Conservation (phyloP, 352 stramenopile species). For the Peronosclerospora sorghi region DNA sequence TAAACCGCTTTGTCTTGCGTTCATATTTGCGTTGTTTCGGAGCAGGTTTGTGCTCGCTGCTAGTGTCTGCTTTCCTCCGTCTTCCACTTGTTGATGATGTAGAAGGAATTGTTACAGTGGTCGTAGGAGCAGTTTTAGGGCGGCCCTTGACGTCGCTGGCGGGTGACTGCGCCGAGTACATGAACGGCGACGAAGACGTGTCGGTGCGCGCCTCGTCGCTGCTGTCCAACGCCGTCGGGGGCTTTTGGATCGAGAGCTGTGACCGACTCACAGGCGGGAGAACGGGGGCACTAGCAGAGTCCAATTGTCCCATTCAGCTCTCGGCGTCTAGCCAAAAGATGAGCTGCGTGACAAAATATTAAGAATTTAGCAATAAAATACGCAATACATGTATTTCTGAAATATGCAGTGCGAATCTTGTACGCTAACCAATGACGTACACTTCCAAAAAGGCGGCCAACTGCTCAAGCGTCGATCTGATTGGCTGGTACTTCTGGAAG, state of each 20-base stretch:
- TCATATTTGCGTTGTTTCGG: constrained; percentile 78
- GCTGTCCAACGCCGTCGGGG: constrained; percentile 15
- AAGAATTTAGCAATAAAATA: too few species aligned
- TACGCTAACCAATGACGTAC: too few species aligned
- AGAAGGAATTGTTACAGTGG: neutral
- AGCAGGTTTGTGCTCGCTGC: constrained; percentile 8
- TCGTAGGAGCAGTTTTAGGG: neutral
- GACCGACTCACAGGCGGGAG: constrained; percentile 8
- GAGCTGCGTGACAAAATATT: too few species aligned
- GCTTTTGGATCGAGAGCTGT: constrained; percentile 15
- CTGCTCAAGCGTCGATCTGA: too few species aligned
- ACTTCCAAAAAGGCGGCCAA: too few species aligned
- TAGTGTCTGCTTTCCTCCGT: constrained; percentile 12
- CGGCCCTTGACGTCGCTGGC: constrained; percentile 9
- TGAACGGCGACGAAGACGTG: constrained; percentile 21
- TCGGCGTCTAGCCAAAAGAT: too few species aligned
- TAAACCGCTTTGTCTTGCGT: constrained; percentile 80
- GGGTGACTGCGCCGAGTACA: constrained; percentile 17
- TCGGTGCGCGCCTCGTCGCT: constrained; percentile 30
- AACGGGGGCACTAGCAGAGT: constrained; percentile 4
- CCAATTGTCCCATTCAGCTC: constrained; percentile 27
- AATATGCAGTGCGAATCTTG: too few species aligned
- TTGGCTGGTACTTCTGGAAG: too few species aligned
- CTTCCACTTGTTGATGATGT: constrained; percentile 4
- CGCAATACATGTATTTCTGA: too few species aligned